Percentiles rank a stretch among this genome's conserved stretches.
Conservation (phyloP, 352 stramenopile genomes). For the Phytophthora citricola region DNA sequence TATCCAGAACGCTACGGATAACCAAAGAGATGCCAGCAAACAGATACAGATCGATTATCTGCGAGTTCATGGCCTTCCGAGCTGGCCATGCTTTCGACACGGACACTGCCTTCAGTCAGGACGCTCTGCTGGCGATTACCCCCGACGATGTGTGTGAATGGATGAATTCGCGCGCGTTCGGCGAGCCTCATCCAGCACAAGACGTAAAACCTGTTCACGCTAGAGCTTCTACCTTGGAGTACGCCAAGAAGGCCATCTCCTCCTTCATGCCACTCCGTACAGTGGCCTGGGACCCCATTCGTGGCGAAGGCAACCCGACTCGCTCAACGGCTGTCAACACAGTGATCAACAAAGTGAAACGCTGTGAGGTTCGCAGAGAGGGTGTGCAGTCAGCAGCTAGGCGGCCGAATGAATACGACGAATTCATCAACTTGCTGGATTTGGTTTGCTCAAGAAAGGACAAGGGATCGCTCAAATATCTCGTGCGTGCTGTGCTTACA, state of each 20-base stretch:
- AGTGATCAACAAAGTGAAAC: slow-evolving; percentile 19
- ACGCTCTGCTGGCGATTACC: not conserved
- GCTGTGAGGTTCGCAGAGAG: slow-evolving; percentile 14
- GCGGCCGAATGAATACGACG: slow-evolving; percentile 11
- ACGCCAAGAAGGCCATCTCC: slow-evolving; percentile 16
- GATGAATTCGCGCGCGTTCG: not conserved
- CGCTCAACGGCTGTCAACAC: slow-evolving; percentile 7
- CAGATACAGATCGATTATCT: not conserved
- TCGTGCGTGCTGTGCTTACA: not conserved
- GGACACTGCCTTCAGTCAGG: not conserved
- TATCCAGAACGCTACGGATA: not conserved
- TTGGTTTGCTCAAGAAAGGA: not conserved
- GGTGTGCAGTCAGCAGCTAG: slow-evolving; percentile 15
- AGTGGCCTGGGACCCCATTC: slow-evolving; percentile 10
- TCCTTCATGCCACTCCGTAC: slow-evolving; percentile 9
- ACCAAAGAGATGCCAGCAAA: not conserved
- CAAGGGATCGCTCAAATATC: not conserved
- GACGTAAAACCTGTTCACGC: slow-evolving; percentile 3
- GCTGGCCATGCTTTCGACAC: not conserved
- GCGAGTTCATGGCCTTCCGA: slow-evolving; percentile 1
- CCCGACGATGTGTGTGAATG: not conserved
- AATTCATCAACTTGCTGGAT: slow-evolving; percentile 8
- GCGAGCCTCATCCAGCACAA: not conserved
- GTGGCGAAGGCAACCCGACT: slow-evolving; percentile 10
- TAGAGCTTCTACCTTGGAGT: slow-evolving; percentile 8